Base-by-base conservation (phyloP, 176 grass and related monocot genomes). In the Pontederia crassipes region DNA sequence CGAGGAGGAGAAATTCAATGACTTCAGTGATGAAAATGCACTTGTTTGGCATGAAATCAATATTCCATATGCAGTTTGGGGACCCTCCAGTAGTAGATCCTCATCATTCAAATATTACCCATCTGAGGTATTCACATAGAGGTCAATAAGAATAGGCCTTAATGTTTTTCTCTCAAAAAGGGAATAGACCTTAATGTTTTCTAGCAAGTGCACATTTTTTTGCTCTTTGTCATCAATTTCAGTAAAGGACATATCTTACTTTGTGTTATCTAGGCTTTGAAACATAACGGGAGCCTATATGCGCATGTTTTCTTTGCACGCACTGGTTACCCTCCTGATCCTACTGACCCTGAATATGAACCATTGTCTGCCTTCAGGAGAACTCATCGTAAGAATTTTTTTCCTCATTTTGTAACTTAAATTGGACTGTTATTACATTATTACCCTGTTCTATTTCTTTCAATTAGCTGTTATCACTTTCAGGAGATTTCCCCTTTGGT, bases 301-400 rank as follows among this genome's bases (percentile, higher is more conserved):
- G 94, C 88, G 57, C 94, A 99, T 84, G 94, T 93, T 86, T 99
- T 93, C 80, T 99, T 93, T 73, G 82, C 94, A 4, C 88, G 75
- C 27, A 83, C 82, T 46, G 94, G 94, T 69, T 99, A 99, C 61
- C 94, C 94, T 69, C 78, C 89, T 69, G 94, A 99, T 16, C 94
- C 94, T 74, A 83, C 66, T 60, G 94, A 99, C 74, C 94, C 94
- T 48, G 94, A 93, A 67, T 99, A 86, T 79, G 88, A 93, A 54
- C 75, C 89, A 59, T 75, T 78, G 54, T 86, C 74, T 77, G 61
- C 85, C 64, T 99, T 99, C 77, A 82, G 84, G 13, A 85, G 82
- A 68, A 89, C 85, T 55, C 88, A 89, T 71, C 4, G 94, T 99
- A 85, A 79, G 87, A 56, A 45, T 61, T 58, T 67, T 72, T 48